These are phyloP conservation scores for Pyrenophora seminiperda DNA, from an alignment of 2,329 filamentous ascomycete genomes.

Conservation along the genomic window DNA sequence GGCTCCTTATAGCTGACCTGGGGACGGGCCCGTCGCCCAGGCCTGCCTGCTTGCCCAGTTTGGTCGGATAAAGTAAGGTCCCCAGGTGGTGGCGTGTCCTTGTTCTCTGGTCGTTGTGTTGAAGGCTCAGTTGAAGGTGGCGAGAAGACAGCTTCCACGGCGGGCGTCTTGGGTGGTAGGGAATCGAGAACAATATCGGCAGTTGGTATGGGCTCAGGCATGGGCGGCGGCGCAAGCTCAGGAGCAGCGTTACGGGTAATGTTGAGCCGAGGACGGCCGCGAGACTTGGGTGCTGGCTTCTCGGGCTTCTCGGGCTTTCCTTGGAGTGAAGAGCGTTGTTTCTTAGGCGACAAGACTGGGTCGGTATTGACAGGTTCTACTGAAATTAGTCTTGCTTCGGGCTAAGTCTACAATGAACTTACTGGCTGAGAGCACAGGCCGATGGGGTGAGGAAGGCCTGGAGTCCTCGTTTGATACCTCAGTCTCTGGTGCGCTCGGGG, in stretches of 20 bases:
- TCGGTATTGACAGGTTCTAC: slow-evolving; percentile 59
- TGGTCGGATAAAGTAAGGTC: slow-evolving; percentile 47
- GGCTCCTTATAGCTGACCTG: slow-evolving; percentile 58
- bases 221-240: slow-evolving; percentile 26
- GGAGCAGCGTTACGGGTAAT: slow-evolving; percentile 33
- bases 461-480: slow-evolving; percentile 21
- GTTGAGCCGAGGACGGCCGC: slow-evolving; percentile 31
- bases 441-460: slow-evolving; percentile 28
- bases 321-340: slow-evolving; percentile 38
- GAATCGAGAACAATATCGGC: slow-evolving; percentile 43
- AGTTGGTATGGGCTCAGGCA: slow-evolving; percentile 29
- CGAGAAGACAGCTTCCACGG: slow-evolving; percentile 49
- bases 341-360: slow-evolving; percentile 50
- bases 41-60: slow-evolving; percentile 42
- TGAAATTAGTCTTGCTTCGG: slow-evolving; percentile 22
- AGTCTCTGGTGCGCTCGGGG: slow-evolving; percentile 25
- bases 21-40: slow-evolving; percentile 53
- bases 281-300: slow-evolving; percentile 24
- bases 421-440: slow-evolving; percentile 52
- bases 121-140: slow-evolving; percentile 53
- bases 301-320: slow-evolving; percentile 37
- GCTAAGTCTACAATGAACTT: slow-evolving; percentile 24
- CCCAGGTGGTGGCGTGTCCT: slow-evolving; percentile 52
- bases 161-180: slow-evolving; percentile 49
- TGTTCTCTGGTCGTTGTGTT: slow-evolving; percentile 41